These are phyloP conservation scores for Xylaria sp. DNA, from an alignment of 2,329 filamentous ascomycete species.

Conservation along the genomic window DNA sequence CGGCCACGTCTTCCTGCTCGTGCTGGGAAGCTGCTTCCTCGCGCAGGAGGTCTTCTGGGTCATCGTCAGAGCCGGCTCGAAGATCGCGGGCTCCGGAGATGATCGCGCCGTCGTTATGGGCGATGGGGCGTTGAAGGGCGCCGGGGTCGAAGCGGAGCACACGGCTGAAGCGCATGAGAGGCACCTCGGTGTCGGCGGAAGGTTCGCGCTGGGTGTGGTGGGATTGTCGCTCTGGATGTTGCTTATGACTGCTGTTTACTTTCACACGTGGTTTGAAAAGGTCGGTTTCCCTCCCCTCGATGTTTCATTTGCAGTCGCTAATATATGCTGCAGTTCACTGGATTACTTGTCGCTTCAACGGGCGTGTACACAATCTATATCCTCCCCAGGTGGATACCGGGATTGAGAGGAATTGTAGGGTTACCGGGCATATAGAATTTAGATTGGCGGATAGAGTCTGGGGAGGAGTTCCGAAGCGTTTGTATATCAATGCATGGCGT, in stretches of 20 bases:
- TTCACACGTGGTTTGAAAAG: conserved; percentile 99
- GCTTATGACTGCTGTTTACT: conserved; percentile 97
- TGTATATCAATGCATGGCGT: conserved; percentile 26
- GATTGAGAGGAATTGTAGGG: conserved; percentile 39
- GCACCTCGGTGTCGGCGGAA: conserved; percentile 58
- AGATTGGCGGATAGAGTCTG: conserved; percentile 4
- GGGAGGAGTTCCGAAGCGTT: background rate
- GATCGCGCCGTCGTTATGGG: conserved; percentile 72
- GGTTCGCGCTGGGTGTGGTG: conserved; percentile 71
- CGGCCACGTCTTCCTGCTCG: conserved; percentile 92
- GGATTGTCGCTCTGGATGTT: conserved; percentile 92
- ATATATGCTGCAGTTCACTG: conserved; percentile 35
- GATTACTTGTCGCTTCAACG: conserved; percentile 40
- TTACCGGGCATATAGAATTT: conserved; percentile 42
- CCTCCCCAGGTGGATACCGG: conserved; percentile 43
- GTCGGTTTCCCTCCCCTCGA: conserved; percentile 56
- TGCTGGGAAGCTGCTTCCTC: conserved; percentile 83
- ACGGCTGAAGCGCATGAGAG: conserved; percentile 44
- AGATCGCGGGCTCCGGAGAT: conserved; percentile 60
- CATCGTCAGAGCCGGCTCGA: conserved; percentile 55
- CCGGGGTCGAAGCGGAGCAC: conserved; percentile 58
- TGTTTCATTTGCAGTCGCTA: conserved; percentile 7
- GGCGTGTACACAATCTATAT: conserved; percentile 43
- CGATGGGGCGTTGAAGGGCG: conserved; percentile 73
- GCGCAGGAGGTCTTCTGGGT: conserved; percentile 80